These are phyloP conservation scores for Oidiodendron maius DNA, from an alignment of 495 filamentous ascomycete genomes.

Conservation along the genomic window DNA sequence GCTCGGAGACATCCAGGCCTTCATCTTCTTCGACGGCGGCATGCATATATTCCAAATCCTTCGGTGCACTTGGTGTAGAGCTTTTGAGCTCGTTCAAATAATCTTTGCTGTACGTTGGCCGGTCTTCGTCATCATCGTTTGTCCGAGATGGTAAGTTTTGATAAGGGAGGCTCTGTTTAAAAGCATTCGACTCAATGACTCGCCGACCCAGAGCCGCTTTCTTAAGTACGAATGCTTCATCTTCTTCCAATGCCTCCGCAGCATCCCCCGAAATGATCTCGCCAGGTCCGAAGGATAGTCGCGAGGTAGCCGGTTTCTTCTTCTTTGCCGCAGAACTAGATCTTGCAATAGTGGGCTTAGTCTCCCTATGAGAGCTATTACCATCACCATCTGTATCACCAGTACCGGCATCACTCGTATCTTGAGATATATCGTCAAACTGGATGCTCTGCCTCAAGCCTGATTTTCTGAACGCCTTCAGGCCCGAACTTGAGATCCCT, in stretches of 20 bases:
- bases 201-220: constrained; percentile 63
- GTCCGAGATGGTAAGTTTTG: constrained; percentile 49
- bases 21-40: constrained; percentile 40
- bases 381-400: constrained; percentile 5
- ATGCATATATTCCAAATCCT: constrained; percentile 38
- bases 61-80: constrained; percentile 75
- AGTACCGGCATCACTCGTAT: constrained; percentile 9
- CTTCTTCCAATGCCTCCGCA: constrained; percentile 34
- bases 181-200: constrained; percentile 65
- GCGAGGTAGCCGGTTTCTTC: constrained; percentile 58
- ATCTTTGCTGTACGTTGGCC: constrained; percentile 80
- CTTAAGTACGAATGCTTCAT: constrained; percentile 60
- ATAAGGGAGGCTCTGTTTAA: constrained; percentile 44
- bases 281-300: constrained; percentile 69
- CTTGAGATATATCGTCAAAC: constrained; percentile 29
- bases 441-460: constrained; percentile 43
- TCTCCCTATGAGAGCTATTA: constrained; percentile 27
- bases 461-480: constrained; percentile 43
- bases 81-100: constrained; percentile 78
- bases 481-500: constrained; percentile 7
- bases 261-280: constrained; percentile 50
- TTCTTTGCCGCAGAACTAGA: constrained; percentile 45
- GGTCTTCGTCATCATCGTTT: constrained; percentile 54
- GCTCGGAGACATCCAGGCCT: constrained; percentile 43
- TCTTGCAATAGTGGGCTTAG: constrained; percentile 30